These are phyloP conservation scores for Pseudogymnoascus sp. DNA, from an alignment of 2,329 filamentous ascomycete genomes.

Conservation along the genomic window DNA sequence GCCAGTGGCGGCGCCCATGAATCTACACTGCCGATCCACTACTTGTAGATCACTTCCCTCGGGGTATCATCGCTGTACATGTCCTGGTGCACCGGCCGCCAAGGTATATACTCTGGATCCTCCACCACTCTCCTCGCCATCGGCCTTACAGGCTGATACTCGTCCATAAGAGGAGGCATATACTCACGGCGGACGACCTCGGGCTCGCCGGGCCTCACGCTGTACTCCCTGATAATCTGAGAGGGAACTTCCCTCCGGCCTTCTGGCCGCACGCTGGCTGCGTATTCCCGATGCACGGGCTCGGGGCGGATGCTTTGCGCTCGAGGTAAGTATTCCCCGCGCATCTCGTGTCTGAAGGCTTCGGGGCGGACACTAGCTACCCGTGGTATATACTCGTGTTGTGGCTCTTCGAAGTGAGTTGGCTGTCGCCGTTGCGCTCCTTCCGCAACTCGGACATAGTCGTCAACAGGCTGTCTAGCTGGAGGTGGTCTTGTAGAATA, in stretches of 20 bases:
- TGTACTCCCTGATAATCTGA: slow-evolving; percentile 23
- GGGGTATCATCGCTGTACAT: neutral
- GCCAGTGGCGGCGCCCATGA: neutral
- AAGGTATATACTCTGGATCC: slow-evolving; percentile 5
- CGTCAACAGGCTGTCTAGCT: neutral
- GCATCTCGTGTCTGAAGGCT: slow-evolving; percentile 34
- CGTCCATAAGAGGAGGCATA: neutral
- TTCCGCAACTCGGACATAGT: neutral
- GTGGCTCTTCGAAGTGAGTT: slow-evolving; percentile 36
- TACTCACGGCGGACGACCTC: slow-evolving; percentile 19
- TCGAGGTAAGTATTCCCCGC: slow-evolving; percentile 34
- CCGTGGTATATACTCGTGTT: slow-evolving; percentile 38
- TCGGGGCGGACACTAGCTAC: slow-evolving; percentile 30
- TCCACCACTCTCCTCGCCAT: neutral
- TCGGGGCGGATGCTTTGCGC: slow-evolving; percentile 36
- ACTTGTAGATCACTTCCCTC: neutral
- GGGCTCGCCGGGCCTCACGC: slow-evolving; percentile 21
- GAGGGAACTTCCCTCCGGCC: slow-evolving; percentile 18
- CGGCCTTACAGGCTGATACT: neutral
- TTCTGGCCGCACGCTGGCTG: slow-evolving; percentile 31
- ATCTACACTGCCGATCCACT: neutral
- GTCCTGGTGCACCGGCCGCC: neutral
- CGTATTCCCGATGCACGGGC: slow-evolving; percentile 31
- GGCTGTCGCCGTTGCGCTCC: slow-evolving; percentile 17
- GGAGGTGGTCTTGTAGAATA: neutral